Percentiles rank a stretch among this genome's conserved stretches.
Evolutionary conservation across 768 basidiomycete genomes (phyloP).

Genomic region (Serendipita sp.): DNA sequence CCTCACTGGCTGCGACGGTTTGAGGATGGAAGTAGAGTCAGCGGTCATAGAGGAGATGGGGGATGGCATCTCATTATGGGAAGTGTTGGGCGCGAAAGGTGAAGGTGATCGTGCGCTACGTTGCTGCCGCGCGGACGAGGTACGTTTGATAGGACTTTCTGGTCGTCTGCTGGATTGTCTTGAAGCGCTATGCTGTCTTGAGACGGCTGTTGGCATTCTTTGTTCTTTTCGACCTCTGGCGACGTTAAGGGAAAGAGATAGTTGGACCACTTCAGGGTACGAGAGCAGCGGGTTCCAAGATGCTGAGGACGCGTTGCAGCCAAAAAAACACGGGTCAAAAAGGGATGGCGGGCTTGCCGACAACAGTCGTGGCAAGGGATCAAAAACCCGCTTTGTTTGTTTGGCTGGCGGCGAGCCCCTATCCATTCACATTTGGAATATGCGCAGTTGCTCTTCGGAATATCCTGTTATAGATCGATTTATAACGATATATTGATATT

Average conservation of each 20-base stretch:
- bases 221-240: too few species aligned
- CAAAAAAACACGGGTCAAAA: not conserved
- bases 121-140: not conserved
- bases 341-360: not conserved
- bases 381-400: not conserved
- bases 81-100: constrained; percentile 2
- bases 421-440: not conserved
- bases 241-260: too few species aligned
- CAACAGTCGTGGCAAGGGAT: not conserved
- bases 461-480: not conserved
- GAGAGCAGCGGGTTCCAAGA: too few species aligned
- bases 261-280: too few species aligned
- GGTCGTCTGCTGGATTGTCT: not conserved
- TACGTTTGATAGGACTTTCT: constrained; percentile 4
- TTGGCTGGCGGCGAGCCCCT: not conserved
- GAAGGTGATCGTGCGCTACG: constrained; percentile 3
- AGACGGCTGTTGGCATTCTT: not conserved
- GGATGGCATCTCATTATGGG: not conserved
- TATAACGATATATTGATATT: not conserved
- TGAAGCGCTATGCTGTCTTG: constrained; percentile 5
- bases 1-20: not conserved
- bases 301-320: too few species aligned
- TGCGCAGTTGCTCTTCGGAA: not conserved
- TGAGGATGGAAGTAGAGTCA: not conserved
- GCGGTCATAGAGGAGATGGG: not conserved